Evolutionary conservation across 768 basidiomycete genomes (phyloP).

Genomic region (Galerina sulciceps): DNA sequence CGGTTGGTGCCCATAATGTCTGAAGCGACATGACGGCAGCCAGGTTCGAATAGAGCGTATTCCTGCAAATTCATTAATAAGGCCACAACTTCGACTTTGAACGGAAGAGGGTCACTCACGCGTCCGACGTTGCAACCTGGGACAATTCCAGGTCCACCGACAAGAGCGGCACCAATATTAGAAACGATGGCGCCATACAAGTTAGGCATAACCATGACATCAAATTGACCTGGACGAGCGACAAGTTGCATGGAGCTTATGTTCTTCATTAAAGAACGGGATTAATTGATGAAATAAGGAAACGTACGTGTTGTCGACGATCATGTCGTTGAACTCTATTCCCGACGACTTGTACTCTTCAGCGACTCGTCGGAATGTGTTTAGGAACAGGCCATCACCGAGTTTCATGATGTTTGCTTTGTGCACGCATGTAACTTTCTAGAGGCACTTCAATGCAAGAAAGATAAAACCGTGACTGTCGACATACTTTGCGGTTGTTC

Average conservation of each 20-base stretch:
- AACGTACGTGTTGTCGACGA: slow-evolving; percentile 94
- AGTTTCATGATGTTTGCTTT: slow-evolving; percentile 99
- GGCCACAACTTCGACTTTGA: background rate
- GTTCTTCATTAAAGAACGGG: slow-evolving; percentile 3
- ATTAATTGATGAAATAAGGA: background rate
- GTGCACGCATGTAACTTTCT: slow-evolving; percentile 99
- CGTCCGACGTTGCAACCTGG: slow-evolving; percentile 98
- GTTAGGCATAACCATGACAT: slow-evolving; percentile 99
- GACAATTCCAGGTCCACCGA: slow-evolving; percentile 97
- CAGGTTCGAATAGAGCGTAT: slow-evolving; percentile 98
- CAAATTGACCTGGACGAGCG: slow-evolving; percentile 93
- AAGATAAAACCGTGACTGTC: slow-evolving; percentile 2
- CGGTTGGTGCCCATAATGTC: slow-evolving; percentile 97
- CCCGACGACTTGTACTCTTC: slow-evolving; percentile 95
- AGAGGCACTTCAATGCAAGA: background rate
- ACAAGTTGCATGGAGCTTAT: slow-evolving; percentile 98
- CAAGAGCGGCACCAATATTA: slow-evolving; percentile 98
- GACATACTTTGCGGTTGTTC: slow-evolving; percentile 90
- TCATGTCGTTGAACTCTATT: slow-evolving; percentile 96
- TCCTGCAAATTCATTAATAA: slow-evolving; percentile 54
- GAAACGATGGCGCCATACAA: slow-evolving; percentile 96
- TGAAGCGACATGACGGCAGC: slow-evolving; percentile 93
- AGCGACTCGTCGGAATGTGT: slow-evolving; percentile 94
- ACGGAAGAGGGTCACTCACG: slow-evolving; percentile 41
- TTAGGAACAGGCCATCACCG: slow-evolving; percentile 98